Percentiles rank a stretch among this genome's conserved stretches.
Conservation (phyloP, 371 early-diverging fungal species). For the Encephalitozoon romaleae region DNA sequence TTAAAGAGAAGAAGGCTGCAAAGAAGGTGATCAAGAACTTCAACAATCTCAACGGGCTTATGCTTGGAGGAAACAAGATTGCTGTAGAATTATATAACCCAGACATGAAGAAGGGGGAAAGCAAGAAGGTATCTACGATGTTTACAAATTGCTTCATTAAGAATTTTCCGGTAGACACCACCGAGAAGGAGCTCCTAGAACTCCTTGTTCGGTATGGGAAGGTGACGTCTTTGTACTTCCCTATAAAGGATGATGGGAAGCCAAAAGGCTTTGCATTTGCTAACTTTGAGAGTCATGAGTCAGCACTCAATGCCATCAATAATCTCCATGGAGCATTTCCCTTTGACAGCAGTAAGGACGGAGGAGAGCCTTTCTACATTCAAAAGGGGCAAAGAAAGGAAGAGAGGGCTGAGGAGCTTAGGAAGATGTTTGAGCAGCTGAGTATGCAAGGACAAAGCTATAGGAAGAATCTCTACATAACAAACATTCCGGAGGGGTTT, state of each 20-base stretch:
- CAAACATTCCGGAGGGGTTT: slow-evolving; percentile 78
- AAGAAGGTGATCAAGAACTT: slow-evolving; percentile 56
- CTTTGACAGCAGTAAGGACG: slow-evolving; percentile 69
- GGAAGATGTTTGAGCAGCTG: slow-evolving; percentile 62
- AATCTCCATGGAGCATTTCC: slow-evolving; percentile 87
- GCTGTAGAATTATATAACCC: slow-evolving; percentile 46
- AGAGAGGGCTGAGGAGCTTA: slow-evolving; percentile 88
- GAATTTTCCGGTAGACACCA: slow-evolving; percentile 51
- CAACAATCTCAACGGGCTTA: slow-evolving; percentile 16
- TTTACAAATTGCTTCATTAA: slow-evolving; percentile 61
- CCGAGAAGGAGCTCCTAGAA: slow-evolving; percentile 42
- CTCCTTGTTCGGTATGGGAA: slow-evolving; percentile 54
- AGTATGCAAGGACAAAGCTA: slow-evolving; percentile 26
- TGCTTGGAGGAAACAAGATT: slow-evolving; percentile 49
- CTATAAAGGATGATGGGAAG: slow-evolving; percentile 64
- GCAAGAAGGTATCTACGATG: neutral
- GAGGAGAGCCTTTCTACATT: slow-evolving; percentile 79
- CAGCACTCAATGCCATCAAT: slow-evolving; percentile 86
- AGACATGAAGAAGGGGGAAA: slow-evolving; percentile 19
- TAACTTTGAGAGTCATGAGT: slow-evolving; percentile 86
- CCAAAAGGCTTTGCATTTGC: slow-evolving; percentile 89
- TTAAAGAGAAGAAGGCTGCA: slow-evolving; percentile 49
- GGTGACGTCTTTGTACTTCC: slow-evolving; percentile 55
- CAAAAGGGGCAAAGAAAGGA: slow-evolving; percentile 92
- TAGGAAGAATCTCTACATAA: slow-evolving; percentile 84